phyloP scores from a whole-genome alignment of 1,284 basidiomycete species.

The Trametes versicolor region DNA sequence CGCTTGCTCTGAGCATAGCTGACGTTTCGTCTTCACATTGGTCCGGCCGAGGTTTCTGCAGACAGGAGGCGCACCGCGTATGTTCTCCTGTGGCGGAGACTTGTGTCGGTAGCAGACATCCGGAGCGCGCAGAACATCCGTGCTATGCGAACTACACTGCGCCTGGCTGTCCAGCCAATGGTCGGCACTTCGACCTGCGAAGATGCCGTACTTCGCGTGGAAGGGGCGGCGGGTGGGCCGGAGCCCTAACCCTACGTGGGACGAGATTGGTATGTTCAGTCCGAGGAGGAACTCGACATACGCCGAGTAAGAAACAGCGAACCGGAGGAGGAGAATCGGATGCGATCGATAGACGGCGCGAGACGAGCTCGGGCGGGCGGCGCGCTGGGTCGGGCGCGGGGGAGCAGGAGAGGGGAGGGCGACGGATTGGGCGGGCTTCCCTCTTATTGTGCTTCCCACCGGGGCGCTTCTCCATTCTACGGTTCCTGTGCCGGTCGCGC shows the following conservation, averaged over 20 bases:
- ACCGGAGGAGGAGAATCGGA: constrained; percentile 27
- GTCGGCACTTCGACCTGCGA: constrained; percentile 25
- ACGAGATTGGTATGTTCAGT: constrained; percentile 31
- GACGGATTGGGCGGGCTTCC: constrained; percentile 33
- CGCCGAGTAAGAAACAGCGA: constrained; percentile 27
- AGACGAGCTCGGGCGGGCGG: constrained; percentile 14
- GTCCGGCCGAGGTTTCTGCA: constrained; percentile 11
- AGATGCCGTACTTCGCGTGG: constrained; percentile 28
- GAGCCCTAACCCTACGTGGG: constrained; percentile 29
- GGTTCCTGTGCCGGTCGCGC: constrained; percentile 35
- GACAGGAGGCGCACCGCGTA: constrained; percentile 3
- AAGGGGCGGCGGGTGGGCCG: constrained; percentile 15
- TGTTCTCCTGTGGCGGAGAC: not conserved
- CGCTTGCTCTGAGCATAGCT: not conserved
- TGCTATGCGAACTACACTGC: constrained; percentile 8
- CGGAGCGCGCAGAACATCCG: constrained; percentile 15
- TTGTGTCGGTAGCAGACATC: not conserved
- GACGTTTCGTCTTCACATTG: constrained; percentile 6
- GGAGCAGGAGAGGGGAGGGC: constrained; percentile 33
- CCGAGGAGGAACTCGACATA: constrained; percentile 16
- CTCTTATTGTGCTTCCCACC: constrained; percentile 32
- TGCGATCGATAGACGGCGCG: constrained; percentile 28
- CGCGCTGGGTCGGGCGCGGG: constrained; percentile 13
- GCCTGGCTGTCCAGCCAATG: constrained; percentile 13
- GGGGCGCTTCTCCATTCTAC: constrained; percentile 36